Percentiles rank a stretch among this genome's conserved stretches.
phyloP scores from a whole-genome alignment of 352 stramenopile genomes.

The Phytophthora foliorum region DNA sequence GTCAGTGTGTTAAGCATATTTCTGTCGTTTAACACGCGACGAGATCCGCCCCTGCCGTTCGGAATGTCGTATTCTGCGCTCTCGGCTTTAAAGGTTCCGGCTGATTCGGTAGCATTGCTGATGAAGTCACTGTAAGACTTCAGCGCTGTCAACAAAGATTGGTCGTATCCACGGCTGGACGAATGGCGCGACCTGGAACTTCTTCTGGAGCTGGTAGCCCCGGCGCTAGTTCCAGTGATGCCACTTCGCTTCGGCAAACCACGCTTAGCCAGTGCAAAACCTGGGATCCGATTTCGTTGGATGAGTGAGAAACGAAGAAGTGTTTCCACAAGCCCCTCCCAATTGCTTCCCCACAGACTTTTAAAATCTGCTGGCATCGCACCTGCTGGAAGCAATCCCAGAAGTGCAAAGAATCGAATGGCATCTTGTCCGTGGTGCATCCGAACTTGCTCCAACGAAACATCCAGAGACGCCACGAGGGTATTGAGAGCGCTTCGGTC shows the following conservation, averaged over 20 bases:
- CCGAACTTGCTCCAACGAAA: constrained; percentile 80
- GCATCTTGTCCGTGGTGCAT: constrained; percentile 75
- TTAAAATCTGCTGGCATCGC: constrained; percentile 84
- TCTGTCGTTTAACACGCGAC: constrained; percentile 34
- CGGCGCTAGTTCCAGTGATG: constrained; percentile 34
- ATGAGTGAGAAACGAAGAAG: constrained; percentile 82
- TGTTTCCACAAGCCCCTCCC: constrained; percentile 70
- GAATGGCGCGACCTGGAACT: constrained; percentile 41
- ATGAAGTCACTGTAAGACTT: constrained; percentile 84
- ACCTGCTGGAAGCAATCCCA: constrained; percentile 74
- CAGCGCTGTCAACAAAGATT: constrained; percentile 65
- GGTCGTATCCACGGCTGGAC: constrained; percentile 58
- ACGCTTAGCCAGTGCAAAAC: constrained; percentile 67
- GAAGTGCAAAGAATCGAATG: constrained; percentile 79
- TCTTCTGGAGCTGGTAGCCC: constrained; percentile 31
- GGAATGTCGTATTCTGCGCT: constrained; percentile 39
- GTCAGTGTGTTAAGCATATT: constrained; percentile 81
- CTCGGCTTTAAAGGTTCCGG: constrained; percentile 33
- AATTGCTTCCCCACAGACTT: constrained; percentile 75
- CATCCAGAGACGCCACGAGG: constrained; percentile 76
- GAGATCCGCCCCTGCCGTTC: constrained; percentile 22
- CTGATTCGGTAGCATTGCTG: constrained; percentile 36
- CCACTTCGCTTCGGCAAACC: constrained; percentile 61
- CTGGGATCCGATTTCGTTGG: constrained; percentile 76
- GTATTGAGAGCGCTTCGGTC: constrained; percentile 82